Conservation (phyloP, 371 early-diverging fungal species). For the Mucor sp. region DNA sequence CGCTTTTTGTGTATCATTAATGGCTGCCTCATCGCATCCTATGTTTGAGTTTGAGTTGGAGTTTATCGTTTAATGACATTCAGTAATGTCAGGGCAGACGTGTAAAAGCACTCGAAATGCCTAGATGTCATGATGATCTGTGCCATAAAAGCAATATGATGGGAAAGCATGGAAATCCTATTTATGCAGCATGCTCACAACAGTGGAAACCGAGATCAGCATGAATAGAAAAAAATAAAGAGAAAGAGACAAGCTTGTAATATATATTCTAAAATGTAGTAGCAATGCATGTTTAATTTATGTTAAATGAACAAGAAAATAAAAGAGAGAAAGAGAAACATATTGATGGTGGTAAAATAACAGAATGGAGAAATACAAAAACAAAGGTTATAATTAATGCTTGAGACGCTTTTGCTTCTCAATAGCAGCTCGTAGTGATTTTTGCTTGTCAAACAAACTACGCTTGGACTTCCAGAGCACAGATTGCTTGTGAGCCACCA, state of each 20-base stretch:
- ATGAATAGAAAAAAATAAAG: too few relatives aligned
- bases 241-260: neutral
- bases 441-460: conserved; percentile 83
- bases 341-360: conserved; percentile 1
- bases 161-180: neutral
- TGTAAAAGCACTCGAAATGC: neutral
- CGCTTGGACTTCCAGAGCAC: conserved; percentile 83
- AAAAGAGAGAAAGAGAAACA: neutral
- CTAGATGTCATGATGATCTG: neutral
- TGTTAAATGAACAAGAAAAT: conserved; percentile 1
- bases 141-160: too few relatives aligned
- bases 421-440: conserved; percentile 66
- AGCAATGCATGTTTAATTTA: conserved; percentile 11
- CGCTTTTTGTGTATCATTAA: conserved; percentile 4
- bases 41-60: too few relatives aligned
- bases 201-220: neutral
- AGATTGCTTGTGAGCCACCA: conserved; percentile 91
- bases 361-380: conserved; percentile 8
- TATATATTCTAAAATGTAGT: neutral
- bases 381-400: conserved; percentile 32
- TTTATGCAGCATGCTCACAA: neutral
- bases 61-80: too few relatives aligned
- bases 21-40: too few relatives aligned
- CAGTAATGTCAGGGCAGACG: neutral
- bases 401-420: conserved; percentile 66